Conservation (phyloP, 345 rosid genomes). For the Durio zibethinus region DNA sequence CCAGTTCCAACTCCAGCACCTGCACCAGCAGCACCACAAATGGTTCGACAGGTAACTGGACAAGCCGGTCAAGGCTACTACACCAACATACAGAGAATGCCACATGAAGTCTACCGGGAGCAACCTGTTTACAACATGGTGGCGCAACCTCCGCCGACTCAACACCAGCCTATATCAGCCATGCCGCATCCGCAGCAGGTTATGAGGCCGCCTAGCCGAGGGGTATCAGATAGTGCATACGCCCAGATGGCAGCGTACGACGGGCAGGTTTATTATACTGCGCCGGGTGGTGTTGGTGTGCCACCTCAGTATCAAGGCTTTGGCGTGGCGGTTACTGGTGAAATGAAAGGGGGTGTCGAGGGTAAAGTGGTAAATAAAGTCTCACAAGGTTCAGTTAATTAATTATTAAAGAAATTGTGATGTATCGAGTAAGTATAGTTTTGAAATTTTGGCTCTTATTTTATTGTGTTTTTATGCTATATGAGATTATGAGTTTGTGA, state of each 20-base stretch:
- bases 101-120: conserved; percentile 69
- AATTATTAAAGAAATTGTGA: neutral
- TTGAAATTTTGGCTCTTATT: neutral
- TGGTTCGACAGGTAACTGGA: conserved; percentile 44
- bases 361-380: conserved; percentile 36
- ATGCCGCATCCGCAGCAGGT: conserved; percentile 36
- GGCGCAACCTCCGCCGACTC: conserved; percentile 29
- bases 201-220: conserved; percentile 35
- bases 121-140: conserved; percentile 57
- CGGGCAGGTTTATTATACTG: conserved; percentile 64
- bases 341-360: conserved; percentile 38
- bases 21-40: conserved; percentile 29
- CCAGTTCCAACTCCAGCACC: conserved; percentile 8
- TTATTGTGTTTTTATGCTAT: neutral
- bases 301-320: conserved; percentile 55
- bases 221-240: conserved; percentile 43
- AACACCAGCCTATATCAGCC: conserved; percentile 18
- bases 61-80: conserved; percentile 70
- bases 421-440: neutral
- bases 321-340: conserved; percentile 47
- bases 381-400: conserved; percentile 39
- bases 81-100: conserved; percentile 55
- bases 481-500: neutral
- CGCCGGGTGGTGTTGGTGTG: conserved; percentile 41
- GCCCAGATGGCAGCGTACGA: conserved; percentile 54